Base-by-base conservation (phyloP, 768 basidiomycete genomes). In the Leccinum fibrillosum region DNA sequence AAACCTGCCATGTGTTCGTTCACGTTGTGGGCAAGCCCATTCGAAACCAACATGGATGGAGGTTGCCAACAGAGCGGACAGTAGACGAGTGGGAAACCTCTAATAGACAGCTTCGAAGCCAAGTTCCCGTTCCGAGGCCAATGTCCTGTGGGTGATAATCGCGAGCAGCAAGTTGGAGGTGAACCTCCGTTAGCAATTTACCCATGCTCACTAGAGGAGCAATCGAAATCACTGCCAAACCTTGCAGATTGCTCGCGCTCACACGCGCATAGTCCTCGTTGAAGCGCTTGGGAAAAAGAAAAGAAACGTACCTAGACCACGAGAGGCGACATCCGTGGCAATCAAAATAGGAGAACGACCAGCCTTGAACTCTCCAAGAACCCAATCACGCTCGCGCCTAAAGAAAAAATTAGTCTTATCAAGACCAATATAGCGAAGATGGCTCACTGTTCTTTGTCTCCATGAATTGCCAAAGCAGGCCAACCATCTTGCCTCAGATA, bases 401-500 rank as follows among this genome's bases (percentile, higher is more conserved):
- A 11, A 34, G 11, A 30, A 5, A 25, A 25, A 49, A 67, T 45
- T 61, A 54, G 47, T 15, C 28, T 25, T 5, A 53, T 13, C 26
- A 8, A 21, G 13, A 11, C 11, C n/a, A n/a, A 21, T n/a, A 37
- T 32, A 10, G 51, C 8, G 53, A 34, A 19, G 4, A 17, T 4
- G 6, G 80, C 90, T 65, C 72, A 95, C 91, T 97, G 94, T 79
- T 94, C 94, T 77, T 99, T 99, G 80, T 99, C 97, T 68, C 97
- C 97, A 70, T 99, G 97, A 68, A 99, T 99, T 54, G 97, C 96
- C 37, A 99, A 80, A 13, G 97, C 97, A n/a, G 97, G 97, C 97
- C 97, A 99, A 13, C 97, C 97, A 69, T 99, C 97, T 80, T 92
- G 90, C 58, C 97, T 89, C 57, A 99, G 81, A 69, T 94, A 95